Evolutionary conservation across 208 protist species (phyloP).

Genomic region (Leishmania tarentolae): DNA sequence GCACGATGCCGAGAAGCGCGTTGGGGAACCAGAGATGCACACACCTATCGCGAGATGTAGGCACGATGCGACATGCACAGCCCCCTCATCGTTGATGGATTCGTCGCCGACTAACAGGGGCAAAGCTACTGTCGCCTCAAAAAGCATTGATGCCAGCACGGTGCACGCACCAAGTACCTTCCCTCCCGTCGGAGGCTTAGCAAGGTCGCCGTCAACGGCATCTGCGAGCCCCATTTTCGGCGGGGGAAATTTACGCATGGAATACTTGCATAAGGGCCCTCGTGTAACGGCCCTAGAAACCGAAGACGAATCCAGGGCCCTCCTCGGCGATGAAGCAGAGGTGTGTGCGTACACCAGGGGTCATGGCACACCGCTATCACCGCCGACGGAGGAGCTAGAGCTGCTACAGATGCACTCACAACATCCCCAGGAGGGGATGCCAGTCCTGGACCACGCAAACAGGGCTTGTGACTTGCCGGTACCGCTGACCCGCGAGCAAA

Average conservation of each 20-base stretch:
- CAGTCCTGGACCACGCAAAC: background rate
- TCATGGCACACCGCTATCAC: background rate
- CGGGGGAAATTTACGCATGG: background rate
- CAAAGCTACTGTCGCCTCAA: background rate
- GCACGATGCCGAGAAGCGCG: background rate
- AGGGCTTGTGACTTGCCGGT: background rate
- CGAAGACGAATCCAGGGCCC: background rate
- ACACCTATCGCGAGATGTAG: background rate
- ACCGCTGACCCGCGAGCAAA: background rate
- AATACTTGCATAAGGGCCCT: background rate
- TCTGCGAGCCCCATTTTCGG: background rate
- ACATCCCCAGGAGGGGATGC: too few relatives aligned
- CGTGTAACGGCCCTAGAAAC: conserved; percentile 10
- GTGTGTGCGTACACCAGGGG: background rate
- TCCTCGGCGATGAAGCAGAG: background rate
- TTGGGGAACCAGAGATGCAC: background rate
- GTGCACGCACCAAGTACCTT: background rate
- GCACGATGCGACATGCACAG: background rate
- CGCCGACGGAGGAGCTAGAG: background rate
- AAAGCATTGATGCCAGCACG: background rate
- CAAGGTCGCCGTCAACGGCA: too few relatives aligned
- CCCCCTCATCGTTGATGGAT: background rate
- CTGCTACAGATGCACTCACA: too few relatives aligned
- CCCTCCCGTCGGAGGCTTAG: background rate
- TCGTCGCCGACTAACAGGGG: background rate